Conservation (phyloP, 441 rosid species). For the Metrosideros polymorpha region DNA sequence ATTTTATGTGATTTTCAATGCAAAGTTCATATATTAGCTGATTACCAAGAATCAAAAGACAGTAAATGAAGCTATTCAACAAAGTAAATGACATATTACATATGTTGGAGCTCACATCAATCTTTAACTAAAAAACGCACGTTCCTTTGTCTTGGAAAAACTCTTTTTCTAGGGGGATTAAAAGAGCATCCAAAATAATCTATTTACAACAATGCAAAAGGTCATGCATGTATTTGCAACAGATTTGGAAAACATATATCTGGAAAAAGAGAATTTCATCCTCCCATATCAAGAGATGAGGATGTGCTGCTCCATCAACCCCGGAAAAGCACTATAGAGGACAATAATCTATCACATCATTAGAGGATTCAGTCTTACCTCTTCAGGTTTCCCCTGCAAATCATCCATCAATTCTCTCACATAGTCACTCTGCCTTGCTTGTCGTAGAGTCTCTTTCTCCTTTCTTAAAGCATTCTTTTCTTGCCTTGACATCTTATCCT, state of each 20-base stretch:
- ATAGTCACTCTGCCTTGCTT: conserved; percentile 44
- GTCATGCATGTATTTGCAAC: not conserved
- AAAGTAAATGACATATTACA: not conserved
- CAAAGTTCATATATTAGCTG: not conserved
- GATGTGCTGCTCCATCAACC: not conserved
- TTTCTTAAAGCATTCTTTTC: conserved; percentile 61
- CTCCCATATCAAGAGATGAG: not conserved
- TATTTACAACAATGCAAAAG: not conserved
- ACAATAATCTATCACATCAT: not conserved
- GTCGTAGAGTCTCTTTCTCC: conserved; percentile 45
- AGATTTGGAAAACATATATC: not conserved
- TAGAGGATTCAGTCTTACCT: conserved; percentile 20
- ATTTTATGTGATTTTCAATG: not conserved
- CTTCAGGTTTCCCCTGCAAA: conserved; percentile 75
- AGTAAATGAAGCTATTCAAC: not conserved
- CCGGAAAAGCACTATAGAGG: not conserved
- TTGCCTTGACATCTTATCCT: conserved; percentile 63
- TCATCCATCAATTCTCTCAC: conserved; percentile 65
- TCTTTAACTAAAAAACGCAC: not conserved
- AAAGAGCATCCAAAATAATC: not conserved
- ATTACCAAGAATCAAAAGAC: not conserved
- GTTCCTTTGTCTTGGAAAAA: not conserved
- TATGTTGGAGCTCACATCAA: not conserved
- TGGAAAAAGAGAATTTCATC: not conserved
- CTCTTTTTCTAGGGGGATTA: not conserved